A percentile compares a stretch with the other conserved stretches of the same genome.
These are phyloP conservation scores for Podaxis carcinomalis DNA, from an alignment of 768 basidiomycete genomes.

Conservation along the genomic window DNA sequence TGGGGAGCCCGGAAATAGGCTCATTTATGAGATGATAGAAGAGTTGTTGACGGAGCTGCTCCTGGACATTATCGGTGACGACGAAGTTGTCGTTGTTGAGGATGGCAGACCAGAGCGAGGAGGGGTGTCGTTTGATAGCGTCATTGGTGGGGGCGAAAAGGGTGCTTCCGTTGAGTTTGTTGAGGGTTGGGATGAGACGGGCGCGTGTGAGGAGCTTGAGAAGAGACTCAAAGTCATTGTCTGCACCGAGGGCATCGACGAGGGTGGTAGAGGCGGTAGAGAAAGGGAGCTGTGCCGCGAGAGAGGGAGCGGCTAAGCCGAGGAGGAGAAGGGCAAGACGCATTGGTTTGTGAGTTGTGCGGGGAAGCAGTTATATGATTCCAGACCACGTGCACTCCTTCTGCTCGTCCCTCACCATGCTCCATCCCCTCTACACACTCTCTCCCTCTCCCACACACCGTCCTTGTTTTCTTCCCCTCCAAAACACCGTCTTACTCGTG, in stretches of 20 bases:
- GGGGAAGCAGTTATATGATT: neutral
- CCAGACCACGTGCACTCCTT: conserved; percentile 7
- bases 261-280: conserved; percentile 48
- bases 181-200: conserved; percentile 87
- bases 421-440: conserved; percentile 35
- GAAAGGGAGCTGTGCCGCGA: conserved; percentile 29
- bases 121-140: conserved; percentile 59
- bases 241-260: conserved; percentile 70
- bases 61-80: conserved; percentile 75
- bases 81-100: conserved; percentile 33
- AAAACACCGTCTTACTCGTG: conserved; percentile 56
- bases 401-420: conserved; percentile 24
- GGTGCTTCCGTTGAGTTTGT: conserved; percentile 77
- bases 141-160: conserved; percentile 96
- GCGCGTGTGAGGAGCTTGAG: conserved; percentile 77
- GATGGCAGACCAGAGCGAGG: conserved; percentile 33
- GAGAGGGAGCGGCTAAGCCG: conserved; percentile 4
- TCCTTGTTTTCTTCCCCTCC: conserved; percentile 55
- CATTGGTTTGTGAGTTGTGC: neutral
- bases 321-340: conserved; percentile 20
- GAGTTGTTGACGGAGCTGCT: conserved; percentile 82
- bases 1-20: conserved; percentile 47
- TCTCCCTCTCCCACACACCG: conserved; percentile 48
- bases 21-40: conserved; percentile 93
- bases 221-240: conserved; percentile 75